Evolutionary conservation across 1,284 basidiomycete species (phyloP).

Genomic region (Tilletia horrida): DNA sequence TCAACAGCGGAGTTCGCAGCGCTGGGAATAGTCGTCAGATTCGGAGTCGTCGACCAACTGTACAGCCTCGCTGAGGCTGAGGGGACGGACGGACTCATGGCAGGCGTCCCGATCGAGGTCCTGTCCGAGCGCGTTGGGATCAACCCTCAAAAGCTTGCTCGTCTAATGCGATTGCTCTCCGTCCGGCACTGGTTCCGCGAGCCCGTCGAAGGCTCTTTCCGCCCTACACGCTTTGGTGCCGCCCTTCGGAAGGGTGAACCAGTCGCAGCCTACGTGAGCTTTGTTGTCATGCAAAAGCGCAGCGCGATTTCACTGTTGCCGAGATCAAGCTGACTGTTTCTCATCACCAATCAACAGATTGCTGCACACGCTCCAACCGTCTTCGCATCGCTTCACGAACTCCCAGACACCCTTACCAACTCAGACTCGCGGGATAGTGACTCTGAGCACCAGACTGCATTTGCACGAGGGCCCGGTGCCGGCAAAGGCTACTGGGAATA

Average conservation of each 20-base stretch:
- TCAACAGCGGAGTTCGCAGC: background rate
- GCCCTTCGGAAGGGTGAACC: constrained; percentile 1
- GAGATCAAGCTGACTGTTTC: too few relatives aligned
- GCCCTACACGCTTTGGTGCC: background rate
- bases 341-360: too few relatives aligned
- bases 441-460: constrained; percentile 15
- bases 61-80: background rate
- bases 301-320: too few relatives aligned
- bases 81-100: background rate
- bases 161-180: background rate
- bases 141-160: constrained; percentile 11
- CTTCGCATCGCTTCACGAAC: background rate
- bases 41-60: constrained; percentile 4
- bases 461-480: constrained; percentile 4
- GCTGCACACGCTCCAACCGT: background rate
- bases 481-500: constrained; percentile 9
- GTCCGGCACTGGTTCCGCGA: constrained; percentile 14
- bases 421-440: constrained; percentile 9
- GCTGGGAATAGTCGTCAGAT: background rate
- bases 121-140: background rate
- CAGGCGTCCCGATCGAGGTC: background rate
- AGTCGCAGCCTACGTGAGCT: constrained; percentile 12
- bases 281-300: background rate
- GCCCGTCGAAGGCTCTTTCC: constrained; percentile 8
- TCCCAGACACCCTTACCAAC: background rate